A percentile compares a stretch with the other conserved stretches of the same genome.
Conservation (phyloP, 176 grass and related monocot genomes). For the Oryza meridionalis region DNA sequence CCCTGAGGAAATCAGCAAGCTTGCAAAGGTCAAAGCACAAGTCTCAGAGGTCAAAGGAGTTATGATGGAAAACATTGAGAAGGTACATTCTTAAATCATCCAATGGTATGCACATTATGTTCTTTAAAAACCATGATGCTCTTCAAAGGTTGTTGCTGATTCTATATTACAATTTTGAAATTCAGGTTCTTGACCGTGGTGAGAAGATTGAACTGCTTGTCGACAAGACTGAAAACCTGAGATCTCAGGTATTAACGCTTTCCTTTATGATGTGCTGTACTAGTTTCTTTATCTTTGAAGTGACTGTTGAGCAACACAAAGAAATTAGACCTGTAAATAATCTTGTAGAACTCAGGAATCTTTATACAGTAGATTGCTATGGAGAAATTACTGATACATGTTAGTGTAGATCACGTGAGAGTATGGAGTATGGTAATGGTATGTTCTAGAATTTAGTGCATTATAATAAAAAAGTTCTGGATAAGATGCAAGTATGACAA, state of each 20-base stretch:
- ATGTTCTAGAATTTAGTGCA: background rate
- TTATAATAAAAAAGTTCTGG: background rate
- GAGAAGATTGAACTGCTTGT: slow-evolving; percentile 94
- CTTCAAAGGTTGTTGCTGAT: background rate
- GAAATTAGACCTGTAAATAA: background rate
- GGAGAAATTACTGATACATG: background rate
- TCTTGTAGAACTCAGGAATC: background rate
- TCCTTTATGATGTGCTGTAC: background rate
- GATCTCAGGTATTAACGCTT: slow-evolving; percentile 62
- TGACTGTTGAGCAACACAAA: background rate
- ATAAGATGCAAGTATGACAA: background rate
- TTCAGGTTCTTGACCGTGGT: slow-evolving; percentile 88
- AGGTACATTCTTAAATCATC: slow-evolving; percentile 52
- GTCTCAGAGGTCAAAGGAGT: slow-evolving; percentile 96
- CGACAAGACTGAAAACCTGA: slow-evolving; percentile 92
- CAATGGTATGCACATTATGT: slow-evolving; percentile 2
- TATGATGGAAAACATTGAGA: slow-evolving; percentile 98
- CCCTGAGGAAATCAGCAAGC: slow-evolving; percentile 88
- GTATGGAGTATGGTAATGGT: background rate
- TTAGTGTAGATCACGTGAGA: background rate
- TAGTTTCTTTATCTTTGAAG: slow-evolving; percentile 3
- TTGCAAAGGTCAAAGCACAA: slow-evolving; percentile 92
- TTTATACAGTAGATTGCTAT: background rate
- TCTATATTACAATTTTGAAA: slow-evolving; percentile 10
- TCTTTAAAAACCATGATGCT: slow-evolving; percentile 2